Conservation (phyloP, 1,284 basidiomycete genomes). For the Cutaneotrichosporon cavernicola region DNA sequence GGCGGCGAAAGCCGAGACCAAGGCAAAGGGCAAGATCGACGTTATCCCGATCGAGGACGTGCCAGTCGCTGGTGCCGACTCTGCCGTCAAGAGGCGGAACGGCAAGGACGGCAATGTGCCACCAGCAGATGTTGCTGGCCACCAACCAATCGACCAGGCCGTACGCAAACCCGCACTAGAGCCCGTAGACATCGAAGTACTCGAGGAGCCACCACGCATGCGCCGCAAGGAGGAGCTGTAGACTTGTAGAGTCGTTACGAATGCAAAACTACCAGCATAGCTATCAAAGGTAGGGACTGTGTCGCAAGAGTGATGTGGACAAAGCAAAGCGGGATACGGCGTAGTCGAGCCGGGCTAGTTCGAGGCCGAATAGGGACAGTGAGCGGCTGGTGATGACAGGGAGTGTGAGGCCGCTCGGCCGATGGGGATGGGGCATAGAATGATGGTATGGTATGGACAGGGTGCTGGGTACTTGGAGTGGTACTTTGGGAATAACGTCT, state of each 20-base stretch:
- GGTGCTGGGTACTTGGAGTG: neutral
- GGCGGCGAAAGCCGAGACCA: neutral
- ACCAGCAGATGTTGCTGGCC: neutral
- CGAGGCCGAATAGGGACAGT: constrained; percentile 4
- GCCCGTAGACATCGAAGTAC: neutral
- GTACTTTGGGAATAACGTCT: neutral
- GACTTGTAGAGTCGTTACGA: neutral
- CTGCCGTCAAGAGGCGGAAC: constrained; percentile 1
- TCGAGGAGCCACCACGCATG: neutral
- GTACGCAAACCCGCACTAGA: neutral
- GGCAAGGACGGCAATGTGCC: neutral
- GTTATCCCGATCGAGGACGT: neutral
- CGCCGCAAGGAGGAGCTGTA: constrained; percentile 6
- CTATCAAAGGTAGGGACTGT: neutral
- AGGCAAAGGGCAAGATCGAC: neutral
- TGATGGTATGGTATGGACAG: neutral
- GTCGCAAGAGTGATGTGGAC: neutral
- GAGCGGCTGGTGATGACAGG: neutral
- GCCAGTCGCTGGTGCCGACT: neutral
- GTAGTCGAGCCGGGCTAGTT: neutral
- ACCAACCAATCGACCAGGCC: neutral
- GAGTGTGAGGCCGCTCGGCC: constrained; percentile 4
- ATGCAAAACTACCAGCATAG: constrained; percentile 5
- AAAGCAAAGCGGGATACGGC: neutral
- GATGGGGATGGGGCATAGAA: neutral